phyloP scores from a whole-genome alignment of 2,329 filamentous ascomycete genomes.

The Microdochium nivale region DNA sequence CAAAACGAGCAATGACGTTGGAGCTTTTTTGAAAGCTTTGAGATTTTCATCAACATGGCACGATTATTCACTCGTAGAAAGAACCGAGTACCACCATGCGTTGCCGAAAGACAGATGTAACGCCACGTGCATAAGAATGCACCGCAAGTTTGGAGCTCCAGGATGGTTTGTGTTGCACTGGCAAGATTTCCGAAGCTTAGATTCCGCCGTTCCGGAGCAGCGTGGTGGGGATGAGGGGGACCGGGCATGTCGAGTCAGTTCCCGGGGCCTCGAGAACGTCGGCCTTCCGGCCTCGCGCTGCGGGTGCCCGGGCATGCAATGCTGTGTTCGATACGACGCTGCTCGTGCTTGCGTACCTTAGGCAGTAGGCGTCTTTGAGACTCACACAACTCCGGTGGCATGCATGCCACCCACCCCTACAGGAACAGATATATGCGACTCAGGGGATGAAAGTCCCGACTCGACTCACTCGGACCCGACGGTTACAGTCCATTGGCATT shows the following conservation, averaged over 20 bases:
- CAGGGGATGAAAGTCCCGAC: not conserved
- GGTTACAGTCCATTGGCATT: not conserved
- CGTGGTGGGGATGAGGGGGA: not conserved
- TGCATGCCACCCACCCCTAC: not conserved
- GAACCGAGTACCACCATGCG: not conserved
- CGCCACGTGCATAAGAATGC: not conserved
- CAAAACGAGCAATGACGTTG: constrained; percentile 1
- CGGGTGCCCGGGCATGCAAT: not conserved
- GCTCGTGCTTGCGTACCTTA: not conserved
- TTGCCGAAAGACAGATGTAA: not conserved
- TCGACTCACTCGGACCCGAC: not conserved
- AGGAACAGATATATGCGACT: not conserved
- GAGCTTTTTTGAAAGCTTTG: constrained; percentile 1
- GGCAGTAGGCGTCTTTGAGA: no score
- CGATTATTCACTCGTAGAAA: not conserved
- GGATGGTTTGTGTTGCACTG: not conserved
- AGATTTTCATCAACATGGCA: not conserved
- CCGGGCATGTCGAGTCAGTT: not conserved
- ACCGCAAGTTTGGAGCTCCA: not conserved
- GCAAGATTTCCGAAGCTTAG: not conserved
- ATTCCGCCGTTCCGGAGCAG: not conserved
- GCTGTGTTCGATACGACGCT: not conserved
- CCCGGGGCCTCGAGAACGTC: not conserved
- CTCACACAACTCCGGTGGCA: not conserved
- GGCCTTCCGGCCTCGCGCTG: not conserved